Evolutionary conservation across 495 filamentous ascomycete species (phyloP).

Genomic region (Neurospora hispaniola): DNA sequence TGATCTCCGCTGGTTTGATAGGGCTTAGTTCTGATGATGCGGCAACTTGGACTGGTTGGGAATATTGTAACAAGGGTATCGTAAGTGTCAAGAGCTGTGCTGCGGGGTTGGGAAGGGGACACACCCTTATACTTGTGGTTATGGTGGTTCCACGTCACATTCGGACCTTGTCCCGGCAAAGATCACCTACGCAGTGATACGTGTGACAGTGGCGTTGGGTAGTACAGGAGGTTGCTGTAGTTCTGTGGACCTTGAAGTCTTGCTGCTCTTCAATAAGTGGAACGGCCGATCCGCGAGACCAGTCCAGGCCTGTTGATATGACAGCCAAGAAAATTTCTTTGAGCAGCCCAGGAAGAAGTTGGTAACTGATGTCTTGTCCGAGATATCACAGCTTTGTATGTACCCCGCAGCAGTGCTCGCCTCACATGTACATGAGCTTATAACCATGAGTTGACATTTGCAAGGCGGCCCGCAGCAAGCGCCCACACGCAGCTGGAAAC

Average conservation of each 20-base stretch:
- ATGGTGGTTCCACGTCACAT: neutral
- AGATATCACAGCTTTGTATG: neutral
- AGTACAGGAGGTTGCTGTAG: neutral
- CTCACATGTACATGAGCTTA: neutral
- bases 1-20: neutral
- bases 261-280: neutral
- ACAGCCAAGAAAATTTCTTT: neutral
- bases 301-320: neutral
- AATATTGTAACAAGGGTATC: neutral
- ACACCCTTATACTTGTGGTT: neutral
- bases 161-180: neutral
- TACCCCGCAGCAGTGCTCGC: neutral
- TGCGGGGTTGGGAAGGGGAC: neutral
- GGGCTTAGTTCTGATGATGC: neutral
- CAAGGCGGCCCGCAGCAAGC: neutral
- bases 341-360: no score
- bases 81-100: neutral
- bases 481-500: neutral
- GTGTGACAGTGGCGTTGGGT: neutral
- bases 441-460: neutral
- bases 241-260: neutral
- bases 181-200: neutral
- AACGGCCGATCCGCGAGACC: neutral
- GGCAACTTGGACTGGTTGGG: neutral
- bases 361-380: neutral